A percentile compares a stretch with the other conserved stretches of the same genome.
These are phyloP conservation scores for Pyrrhoderma lamaoense DNA, from an alignment of 1,284 basidiomycete species.

Conservation along the genomic window DNA sequence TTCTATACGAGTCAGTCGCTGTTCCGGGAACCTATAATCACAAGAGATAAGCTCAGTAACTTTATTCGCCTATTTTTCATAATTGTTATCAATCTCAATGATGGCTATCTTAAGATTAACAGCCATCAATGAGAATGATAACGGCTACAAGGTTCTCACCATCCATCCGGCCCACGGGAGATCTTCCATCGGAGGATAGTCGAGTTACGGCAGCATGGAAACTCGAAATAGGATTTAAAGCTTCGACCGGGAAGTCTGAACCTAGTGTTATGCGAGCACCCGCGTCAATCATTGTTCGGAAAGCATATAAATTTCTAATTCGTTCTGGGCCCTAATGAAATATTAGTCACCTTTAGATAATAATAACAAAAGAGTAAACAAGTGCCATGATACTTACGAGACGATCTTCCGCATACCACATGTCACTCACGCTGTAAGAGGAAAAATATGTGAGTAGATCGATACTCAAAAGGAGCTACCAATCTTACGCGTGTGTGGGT, in stretches of 20 bases:
- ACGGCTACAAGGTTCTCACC: constrained; percentile 55
- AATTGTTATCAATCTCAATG: too few relatives aligned
- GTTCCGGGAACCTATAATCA: constrained; percentile 64
- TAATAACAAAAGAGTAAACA: too few relatives aligned
- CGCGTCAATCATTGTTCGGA: constrained; percentile 60
- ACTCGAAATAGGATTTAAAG: constrained; percentile 65
- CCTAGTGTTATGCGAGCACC: constrained; percentile 66
- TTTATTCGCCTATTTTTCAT: neutral
- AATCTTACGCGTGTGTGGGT: constrained; percentile 79
- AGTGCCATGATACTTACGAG: constrained; percentile 49
- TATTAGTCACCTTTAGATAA: neutral
- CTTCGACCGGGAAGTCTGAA: constrained; percentile 87
- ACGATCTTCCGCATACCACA: constrained; percentile 83
- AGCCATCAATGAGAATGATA: too few relatives aligned
- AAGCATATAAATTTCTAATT: constrained; percentile 81
- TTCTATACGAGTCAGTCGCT: constrained; percentile 69
- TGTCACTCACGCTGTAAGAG: constrained; percentile 64
- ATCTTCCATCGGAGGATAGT: constrained; percentile 60
- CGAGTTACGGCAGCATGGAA: constrained; percentile 86
- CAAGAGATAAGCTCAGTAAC: neutral
- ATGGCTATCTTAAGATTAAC: too few relatives aligned
- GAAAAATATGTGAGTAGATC: neutral
- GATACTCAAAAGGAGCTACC: neutral
- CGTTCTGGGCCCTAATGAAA: constrained; percentile 65
- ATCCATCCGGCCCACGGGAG: constrained; percentile 76